Evolutionary conservation across 2,329 filamentous ascomycete genomes (phyloP), one percentile per base, ranked within the genome.

Genomic region (Trichophyton benhamiae): DNA sequence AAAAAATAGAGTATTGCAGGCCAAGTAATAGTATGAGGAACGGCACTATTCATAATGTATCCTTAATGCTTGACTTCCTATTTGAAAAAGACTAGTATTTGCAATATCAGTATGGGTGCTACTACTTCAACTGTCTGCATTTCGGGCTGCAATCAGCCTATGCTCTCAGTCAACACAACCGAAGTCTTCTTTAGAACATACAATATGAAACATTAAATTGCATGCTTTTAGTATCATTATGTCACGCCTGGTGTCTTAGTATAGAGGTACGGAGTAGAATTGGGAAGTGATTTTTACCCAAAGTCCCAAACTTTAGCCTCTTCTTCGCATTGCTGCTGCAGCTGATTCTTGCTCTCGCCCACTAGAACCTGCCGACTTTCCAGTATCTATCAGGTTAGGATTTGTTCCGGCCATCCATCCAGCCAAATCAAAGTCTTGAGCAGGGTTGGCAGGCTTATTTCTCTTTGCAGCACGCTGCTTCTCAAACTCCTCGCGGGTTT

Each of bases 401-500:
- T 70, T 66, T n/a, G 76, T 72, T 8, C 84, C 85, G 17, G 85
- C 85, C 79, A 88, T 81, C 81, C 83, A 87, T 4, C 83, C 80
- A 2, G 85, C 85, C 59, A 87, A 77, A 72, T 88, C 85, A 65
- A 88, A 87, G 60, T 83, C 84, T 66, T 83, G 82, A 17, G 84
- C 70, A 57, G 77, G 74, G 60, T 62, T 69, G 82, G 79, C 46
- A 83, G 68, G 62, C 77, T 3, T 33, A 3, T 6, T 72, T 63
- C 72, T 73, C 9, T 58, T 62, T 8, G 59, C 48, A 5, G 57
- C 58, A 74, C 94, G 90, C 70, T 90, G 87, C 69, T 90, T 88
- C 73, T 96, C 91, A 72, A 94, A 96, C 72, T 97, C 94, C 68
- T 89, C 89, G 68, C 86, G 86, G 77, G 89, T 88, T 75, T 99